phyloP scores from a whole-genome alignment of 2,329 filamentous ascomycete species.

The Colletotrichum endophyticum region DNA sequence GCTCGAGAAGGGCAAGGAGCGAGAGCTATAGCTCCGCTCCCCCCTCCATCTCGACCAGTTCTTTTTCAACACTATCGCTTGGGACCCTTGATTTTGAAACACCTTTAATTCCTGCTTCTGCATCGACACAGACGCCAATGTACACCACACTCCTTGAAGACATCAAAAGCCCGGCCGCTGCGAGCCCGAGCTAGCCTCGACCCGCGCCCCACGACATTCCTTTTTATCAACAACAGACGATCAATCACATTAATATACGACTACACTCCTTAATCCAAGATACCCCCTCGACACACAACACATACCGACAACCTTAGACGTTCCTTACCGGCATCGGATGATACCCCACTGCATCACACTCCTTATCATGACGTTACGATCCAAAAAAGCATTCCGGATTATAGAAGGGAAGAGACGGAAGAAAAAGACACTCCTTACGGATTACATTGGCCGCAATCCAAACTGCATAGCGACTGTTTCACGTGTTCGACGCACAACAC shows the following conservation, averaged over 20 bases:
- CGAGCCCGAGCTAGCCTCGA: conserved; percentile 27
- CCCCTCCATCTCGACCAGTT: conserved; percentile 31
- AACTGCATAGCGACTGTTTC: conserved; percentile 63
- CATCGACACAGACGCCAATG: conserved; percentile 38
- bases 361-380: conserved; percentile 36
- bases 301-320: conserved; percentile 4
- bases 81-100: conserved; percentile 22
- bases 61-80: conserved; percentile 22
- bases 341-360: conserved; percentile 37
- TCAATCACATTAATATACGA: conserved; percentile 6
- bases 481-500: conserved; percentile 20
- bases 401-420: neutral
- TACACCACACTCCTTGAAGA: conserved; percentile 35
- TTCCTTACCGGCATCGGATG: conserved; percentile 19
- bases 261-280: conserved; percentile 37
- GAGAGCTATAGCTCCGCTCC: conserved; percentile 39
- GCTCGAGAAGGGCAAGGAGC: conserved; percentile 21
- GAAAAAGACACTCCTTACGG: conserved; percentile 21
- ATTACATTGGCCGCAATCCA: conserved; percentile 38
- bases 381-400: conserved; percentile 25
- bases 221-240: conserved; percentile 29
- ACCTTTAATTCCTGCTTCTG: conserved; percentile 30
- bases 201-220: conserved; percentile 38
- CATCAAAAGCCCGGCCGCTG: conserved; percentile 24
- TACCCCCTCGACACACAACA: conserved; percentile 26